Base-by-base conservation (phyloP, 2,329 filamentous ascomycete genomes). In the Paraphaeosphaeria sporulosa region DNA sequence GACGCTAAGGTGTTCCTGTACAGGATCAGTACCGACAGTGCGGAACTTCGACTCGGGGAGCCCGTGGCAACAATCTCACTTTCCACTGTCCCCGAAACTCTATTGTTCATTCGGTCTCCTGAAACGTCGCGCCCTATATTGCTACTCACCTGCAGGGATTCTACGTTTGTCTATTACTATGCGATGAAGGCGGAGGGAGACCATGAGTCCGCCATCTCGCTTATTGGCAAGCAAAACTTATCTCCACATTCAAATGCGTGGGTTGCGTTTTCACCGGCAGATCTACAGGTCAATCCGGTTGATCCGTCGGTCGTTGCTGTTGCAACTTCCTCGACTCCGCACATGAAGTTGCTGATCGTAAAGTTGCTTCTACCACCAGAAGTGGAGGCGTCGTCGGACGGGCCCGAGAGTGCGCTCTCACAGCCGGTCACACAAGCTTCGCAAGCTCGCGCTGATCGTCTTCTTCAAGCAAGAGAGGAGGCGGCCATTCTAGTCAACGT, bases 171-270 rank as follows among this genome's bases (percentile, higher is more conserved):
- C 23, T 83, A 86, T 65, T 89, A 85, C 73, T 87, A 88, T 68
- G 69, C 73, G 2, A 60, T 81, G 3, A 68, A 70, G 40, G 67
- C 71, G 30, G 34, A 27, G 30, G 59, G 38, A 17, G 60, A 54
- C 30, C 51, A 19, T 17, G 21, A 40, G 1, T 49, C 63, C 34
- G 53, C 51, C 10, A 58, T 76, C 32, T 58, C 38, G 19, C 76
- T 85, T 9, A 75, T 86, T 3, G 86, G 86, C 25, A 81, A 80
- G 59, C 87, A 89, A 65, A 88, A 88, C 63, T 80, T 89, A 2
- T 85, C 87, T 9, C 87, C 87, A 1, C 83, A 87, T 67, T 87
- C 86, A 3, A 88, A 86, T 68, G 82, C 86, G n/a, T 89, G 87
- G 87, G 76, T 87, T 15, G 81, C 85, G 1, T 89, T 89, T 69